These are phyloP conservation scores for Selaginella moellendorffii DNA, from an alignment of 75 land plant species.

Conservation along the genomic window DNA sequence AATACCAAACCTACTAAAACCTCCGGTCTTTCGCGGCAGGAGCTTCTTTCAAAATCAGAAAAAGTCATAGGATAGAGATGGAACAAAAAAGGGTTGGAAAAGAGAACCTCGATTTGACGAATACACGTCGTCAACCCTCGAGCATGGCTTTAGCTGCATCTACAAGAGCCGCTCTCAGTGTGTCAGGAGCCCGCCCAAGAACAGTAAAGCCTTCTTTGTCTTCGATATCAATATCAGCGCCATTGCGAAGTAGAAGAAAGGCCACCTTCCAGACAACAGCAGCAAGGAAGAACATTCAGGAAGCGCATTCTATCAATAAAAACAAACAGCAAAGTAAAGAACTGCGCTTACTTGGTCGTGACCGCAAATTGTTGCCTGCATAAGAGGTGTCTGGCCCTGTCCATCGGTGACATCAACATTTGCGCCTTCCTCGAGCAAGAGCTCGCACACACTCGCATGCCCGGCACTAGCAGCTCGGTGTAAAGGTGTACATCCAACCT, in stretches of 20 bases:
- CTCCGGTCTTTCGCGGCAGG: too few relatives aligned
- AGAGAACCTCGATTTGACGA: too few relatives aligned
- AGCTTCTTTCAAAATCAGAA: too few relatives aligned
- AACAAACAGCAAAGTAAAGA: background rate
- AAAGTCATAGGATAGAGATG: too few relatives aligned
- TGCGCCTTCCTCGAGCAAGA: slow-evolving; percentile 93
- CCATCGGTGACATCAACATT: slow-evolving; percentile 74
- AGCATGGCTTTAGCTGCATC: slow-evolving; percentile 94
- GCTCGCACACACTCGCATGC: slow-evolving; percentile 63
- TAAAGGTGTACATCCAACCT: slow-evolving; percentile 95
- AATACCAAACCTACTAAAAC: too few relatives aligned
- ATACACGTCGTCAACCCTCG: slow-evolving; percentile 47
- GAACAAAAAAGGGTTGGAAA: too few relatives aligned
- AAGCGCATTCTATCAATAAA: too few relatives aligned
- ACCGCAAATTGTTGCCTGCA: slow-evolving; percentile 75
- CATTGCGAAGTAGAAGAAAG: slow-evolving; percentile 78
- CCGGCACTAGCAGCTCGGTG: slow-evolving; percentile 96
- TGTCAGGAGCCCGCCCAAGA: slow-evolving; percentile 67
- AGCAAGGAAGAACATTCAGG: too few relatives aligned
- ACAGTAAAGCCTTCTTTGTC: slow-evolving; percentile 98
- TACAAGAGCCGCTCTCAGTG: slow-evolving; percentile 42
- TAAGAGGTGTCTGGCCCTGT: slow-evolving; percentile 91
- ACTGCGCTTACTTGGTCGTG: slow-evolving; percentile 50
- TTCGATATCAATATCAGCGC: slow-evolving; percentile 81
- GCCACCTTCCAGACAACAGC: too few relatives aligned